Conservation (phyloP, 148 eudicot species). For the Rheum nobile region DNA sequence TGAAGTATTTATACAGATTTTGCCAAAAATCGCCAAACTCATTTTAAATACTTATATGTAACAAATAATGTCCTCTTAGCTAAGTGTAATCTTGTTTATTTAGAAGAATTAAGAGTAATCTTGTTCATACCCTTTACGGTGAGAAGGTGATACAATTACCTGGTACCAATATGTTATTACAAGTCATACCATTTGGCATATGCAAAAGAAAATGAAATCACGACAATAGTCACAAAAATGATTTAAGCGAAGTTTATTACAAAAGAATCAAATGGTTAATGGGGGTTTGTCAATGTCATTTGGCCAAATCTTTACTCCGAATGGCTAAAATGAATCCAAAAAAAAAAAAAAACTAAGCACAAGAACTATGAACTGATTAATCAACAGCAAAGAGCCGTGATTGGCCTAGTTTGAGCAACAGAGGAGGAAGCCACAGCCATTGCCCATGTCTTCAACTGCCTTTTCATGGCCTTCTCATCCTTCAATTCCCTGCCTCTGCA, state of each 20-base stretch:
- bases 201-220: not conserved
- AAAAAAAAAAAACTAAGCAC: not conserved
- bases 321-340: not conserved
- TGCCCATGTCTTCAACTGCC: slow-evolving; percentile 19
- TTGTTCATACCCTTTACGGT: not conserved
- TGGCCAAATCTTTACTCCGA: not conserved
- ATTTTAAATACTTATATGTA: too few species aligned
- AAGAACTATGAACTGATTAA: not conserved
- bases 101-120: not conserved
- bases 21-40: too few species aligned
- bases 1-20: too few species aligned
- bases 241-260: not conserved
- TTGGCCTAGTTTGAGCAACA: not conserved
- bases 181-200: not conserved
- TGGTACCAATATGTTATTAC: not conserved
- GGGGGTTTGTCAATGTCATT: not conserved
- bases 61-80: too few species aligned
- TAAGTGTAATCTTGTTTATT: too few species aligned
- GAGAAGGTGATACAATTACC: not conserved
- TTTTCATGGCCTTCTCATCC: slow-evolving; percentile 7
- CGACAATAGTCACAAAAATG: not conserved
- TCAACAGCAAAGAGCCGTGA: slow-evolving; percentile 5
- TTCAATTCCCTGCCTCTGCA: not conserved
- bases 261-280: not conserved
- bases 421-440: slow-evolving; percentile 13